These are phyloP conservation scores for Tubosaeta sp. DNA, from an alignment of 768 basidiomycete genomes.

Conservation along the genomic window DNA sequence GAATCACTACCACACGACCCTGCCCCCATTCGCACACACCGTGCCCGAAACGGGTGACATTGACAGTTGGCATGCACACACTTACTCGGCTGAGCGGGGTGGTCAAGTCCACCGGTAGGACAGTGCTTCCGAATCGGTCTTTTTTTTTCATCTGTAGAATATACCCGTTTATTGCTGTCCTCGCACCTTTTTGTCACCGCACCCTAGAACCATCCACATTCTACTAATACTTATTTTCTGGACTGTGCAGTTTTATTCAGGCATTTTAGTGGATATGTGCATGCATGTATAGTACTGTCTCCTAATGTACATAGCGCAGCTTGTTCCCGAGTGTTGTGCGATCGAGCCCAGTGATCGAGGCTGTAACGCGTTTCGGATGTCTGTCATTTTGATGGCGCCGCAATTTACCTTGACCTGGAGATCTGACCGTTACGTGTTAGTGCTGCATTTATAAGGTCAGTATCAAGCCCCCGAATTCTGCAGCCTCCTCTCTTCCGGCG, in stretches of 20 bases:
- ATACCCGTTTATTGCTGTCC: constrained; percentile 36
- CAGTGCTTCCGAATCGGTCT: background rate
- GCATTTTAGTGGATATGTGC: constrained; percentile 36
- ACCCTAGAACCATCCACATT: constrained; percentile 29
- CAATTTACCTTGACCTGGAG: constrained; percentile 29
- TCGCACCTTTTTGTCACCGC: constrained; percentile 16
- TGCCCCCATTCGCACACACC: constrained; percentile 47
- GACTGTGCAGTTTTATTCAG: constrained; percentile 33
- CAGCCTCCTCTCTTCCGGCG: constrained; percentile 11
- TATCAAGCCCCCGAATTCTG: constrained; percentile 9
- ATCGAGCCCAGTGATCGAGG: constrained; percentile 7
- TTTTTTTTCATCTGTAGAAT: constrained; percentile 21
- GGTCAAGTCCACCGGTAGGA: constrained; percentile 55
- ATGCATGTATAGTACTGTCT: constrained; percentile 35
- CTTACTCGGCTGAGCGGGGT: constrained; percentile 61
- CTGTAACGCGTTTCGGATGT: constrained; percentile 12
- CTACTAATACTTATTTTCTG: constrained; percentile 33
- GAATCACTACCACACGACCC: constrained; percentile 38
- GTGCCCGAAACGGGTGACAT: constrained; percentile 39
- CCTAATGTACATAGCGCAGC: constrained; percentile 31
- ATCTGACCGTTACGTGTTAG: constrained; percentile 30
- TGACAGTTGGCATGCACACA: constrained; percentile 53
- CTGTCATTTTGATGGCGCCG: constrained; percentile 29
- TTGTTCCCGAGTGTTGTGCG: background rate
- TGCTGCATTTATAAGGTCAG: background rate